Evolutionary conservation across 2,329 filamentous ascomycete species (phyloP).

Genomic region (Talaromyces funiculosus): DNA sequence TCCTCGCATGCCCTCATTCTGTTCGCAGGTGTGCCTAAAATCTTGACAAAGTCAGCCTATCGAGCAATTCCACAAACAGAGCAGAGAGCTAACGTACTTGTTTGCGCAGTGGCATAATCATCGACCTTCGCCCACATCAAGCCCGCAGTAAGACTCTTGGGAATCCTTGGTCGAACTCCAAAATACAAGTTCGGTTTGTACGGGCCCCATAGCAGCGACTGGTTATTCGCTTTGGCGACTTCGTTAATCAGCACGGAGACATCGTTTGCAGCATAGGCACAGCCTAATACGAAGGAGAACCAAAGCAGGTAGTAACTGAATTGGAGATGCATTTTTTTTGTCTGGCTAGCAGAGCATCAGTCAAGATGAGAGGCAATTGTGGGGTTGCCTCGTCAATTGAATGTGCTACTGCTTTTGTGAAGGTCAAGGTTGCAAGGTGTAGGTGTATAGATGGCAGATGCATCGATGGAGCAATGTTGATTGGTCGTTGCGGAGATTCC

Average conservation of each 20-base stretch:
- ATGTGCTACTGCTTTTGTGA: constrained; percentile 13
- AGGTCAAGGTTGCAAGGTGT: background rate
- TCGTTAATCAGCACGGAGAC: constrained; percentile 35
- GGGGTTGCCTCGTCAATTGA: constrained; percentile 16
- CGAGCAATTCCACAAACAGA: background rate
- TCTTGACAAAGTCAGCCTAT: constrained; percentile 36
- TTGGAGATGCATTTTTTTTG: constrained; percentile 26
- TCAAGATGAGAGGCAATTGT: constrained; percentile 5
- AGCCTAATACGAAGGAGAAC: constrained; percentile 25
- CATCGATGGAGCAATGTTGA: background rate
- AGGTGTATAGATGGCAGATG: background rate
- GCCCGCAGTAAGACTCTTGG: constrained; percentile 73
- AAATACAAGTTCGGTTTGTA: constrained; percentile 95
- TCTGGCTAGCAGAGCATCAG: constrained; percentile 17
- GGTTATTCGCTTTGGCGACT: constrained; percentile 55
- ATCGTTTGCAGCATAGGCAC: constrained; percentile 26
- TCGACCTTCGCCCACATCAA: constrained; percentile 88
- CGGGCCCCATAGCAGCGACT: constrained; percentile 90
- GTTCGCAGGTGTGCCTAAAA: constrained; percentile 91
- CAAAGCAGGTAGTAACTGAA: constrained; percentile 24
- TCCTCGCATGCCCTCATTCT: constrained; percentile 85
- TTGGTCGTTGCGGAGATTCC: constrained; percentile 11
- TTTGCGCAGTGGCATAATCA: constrained; percentile 66
- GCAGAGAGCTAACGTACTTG: constrained; percentile 52
- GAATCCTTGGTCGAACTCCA: constrained; percentile 74